Base-by-base conservation (phyloP, 306 rosid species). In the Fragaria ananassa region DNA sequence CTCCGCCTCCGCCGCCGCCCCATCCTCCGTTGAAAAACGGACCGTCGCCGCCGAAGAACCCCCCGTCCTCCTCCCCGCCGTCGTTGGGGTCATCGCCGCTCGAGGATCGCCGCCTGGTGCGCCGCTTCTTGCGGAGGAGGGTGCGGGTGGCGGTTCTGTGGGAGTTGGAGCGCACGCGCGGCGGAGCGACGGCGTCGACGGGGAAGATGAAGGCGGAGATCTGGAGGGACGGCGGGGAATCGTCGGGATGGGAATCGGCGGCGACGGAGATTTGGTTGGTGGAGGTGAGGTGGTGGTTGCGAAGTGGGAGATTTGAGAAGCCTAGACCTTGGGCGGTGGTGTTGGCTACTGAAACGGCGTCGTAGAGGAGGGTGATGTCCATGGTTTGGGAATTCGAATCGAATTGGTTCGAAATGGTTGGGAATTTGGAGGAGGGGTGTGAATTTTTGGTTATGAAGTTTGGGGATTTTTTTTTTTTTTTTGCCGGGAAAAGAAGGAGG, bases 161-260 rank as follows among this genome's bases (percentile, higher is more conserved):
- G 0, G 88, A 47, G 13, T 57, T 47, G 50, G 92, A 80, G 78
- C 85, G 89, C 39, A 84, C 92, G 12, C 91, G 88, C 4, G 97
- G 97, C 12, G 93, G 96, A 3, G 98, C 95, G 1, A 89, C 75
- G 31, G 96, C 89, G 49, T 91, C 86, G 53, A 86, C 80, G 23
- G 96, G 79, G 34, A 77, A 83, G 34, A 92, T 74, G 47, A 85
- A 78, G n/a, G 95, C 88, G 9, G 93, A 90, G 81, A 90, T 85
- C 57, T 84, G 92, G 54, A 77, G 85, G 37, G 51, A 70, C 50
- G 86, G 61, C 7, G 82, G 73, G 34, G 80, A 58, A 25, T 83
- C 87, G 25, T 81, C 35, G 35, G 35, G 35, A 4, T 37, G 76
- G 27, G 80, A 58, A 23, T 83, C 87, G 25, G 77, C 85, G 57